Base-by-base conservation (phyloP, 495 filamentous ascomycete species). In the Letharia columbiana region DNA sequence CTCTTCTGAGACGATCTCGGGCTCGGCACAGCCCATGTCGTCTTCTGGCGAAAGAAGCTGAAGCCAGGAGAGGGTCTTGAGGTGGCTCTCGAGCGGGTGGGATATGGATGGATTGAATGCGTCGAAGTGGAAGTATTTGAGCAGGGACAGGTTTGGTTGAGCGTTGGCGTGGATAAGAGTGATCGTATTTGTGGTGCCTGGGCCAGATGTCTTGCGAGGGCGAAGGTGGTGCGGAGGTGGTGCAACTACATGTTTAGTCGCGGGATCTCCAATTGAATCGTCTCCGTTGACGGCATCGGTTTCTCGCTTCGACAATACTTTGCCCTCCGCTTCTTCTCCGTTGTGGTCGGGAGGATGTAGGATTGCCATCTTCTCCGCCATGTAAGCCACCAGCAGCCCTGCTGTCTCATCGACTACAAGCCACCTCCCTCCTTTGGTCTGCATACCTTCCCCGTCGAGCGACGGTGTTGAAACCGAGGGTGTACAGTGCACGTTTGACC, bases 311-410 rank as follows among this genome's bases (percentile, higher is more conserved):
- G 20, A 37, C 28, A 15, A 20, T 39, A 18, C 13, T 66, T 23
- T 62, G 56, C 44, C 67, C 23, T 74, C 72, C 39, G 73, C 60
- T 47, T 77, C 70, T 2, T 79, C 71, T 2, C 77, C 72, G 5
- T 70, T 73, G 9, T 78, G 75, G 0, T 75, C 74, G 0, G 83
- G 79, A 65, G 67, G 47, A 40, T 91, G 83, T 2, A 98, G 80
- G 49, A 98, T 85, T 0, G 91, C 92, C 86, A 98, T 92, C 63
- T 89, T 83, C 75, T 98, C 94, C 1, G 94, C 94, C 79, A 96
- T 81, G 1, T 92, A 90, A 0, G 91, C 92, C 2, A 93, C 86
- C 12, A 98, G 73, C 35, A 98, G 76, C 0, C 94, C 94, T 11
- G 90, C 89, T 0, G 91, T 94, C 62, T 98, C 94, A 72, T 98